A percentile compares a stretch with the other conserved stretches of the same genome.
These are phyloP conservation scores for Candida smagusa DNA, from an alignment of 1,139 yeast species.

Conservation along the genomic window DNA sequence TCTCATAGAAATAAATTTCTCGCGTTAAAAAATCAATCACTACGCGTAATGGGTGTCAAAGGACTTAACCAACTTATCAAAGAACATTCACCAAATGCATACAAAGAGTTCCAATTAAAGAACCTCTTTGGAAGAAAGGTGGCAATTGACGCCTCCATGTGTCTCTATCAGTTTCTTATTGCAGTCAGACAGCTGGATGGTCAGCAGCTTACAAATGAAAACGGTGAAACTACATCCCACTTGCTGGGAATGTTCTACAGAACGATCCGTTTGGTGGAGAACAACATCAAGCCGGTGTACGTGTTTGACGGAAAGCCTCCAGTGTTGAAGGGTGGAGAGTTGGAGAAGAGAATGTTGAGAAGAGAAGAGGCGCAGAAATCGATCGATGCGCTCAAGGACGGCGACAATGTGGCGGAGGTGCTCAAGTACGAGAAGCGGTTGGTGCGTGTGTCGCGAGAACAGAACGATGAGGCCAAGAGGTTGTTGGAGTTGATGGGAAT, in stretches of 20 bases:
- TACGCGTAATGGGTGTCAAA: constrained; percentile 65
- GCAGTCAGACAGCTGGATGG: constrained; percentile 98
- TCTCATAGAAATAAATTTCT: no score
- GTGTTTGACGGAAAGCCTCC: constrained; percentile 98
- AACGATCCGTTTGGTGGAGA: constrained; percentile 82
- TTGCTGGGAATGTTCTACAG: constrained; percentile 94
- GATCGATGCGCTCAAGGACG: constrained; percentile 70
- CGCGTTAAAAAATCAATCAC: background rate
- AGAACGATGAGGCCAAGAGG: constrained; percentile 88
- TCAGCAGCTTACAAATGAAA: constrained; percentile 81
- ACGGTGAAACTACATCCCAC: constrained; percentile 94
- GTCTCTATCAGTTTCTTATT: constrained; percentile 86
- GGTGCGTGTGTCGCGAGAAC: constrained; percentile 83
- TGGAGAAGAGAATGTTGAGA: constrained; percentile 76
- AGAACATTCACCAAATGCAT: constrained; percentile 86
- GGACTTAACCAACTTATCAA: constrained; percentile 77
- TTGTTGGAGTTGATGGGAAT: constrained; percentile 87
- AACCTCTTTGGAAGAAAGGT: constrained; percentile 89
- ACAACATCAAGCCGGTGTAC: constrained; percentile 92
- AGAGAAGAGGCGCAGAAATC: constrained; percentile 81
- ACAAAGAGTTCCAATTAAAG: constrained; percentile 76
- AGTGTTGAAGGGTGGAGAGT: constrained; percentile 85
- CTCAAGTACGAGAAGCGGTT: constrained; percentile 80
- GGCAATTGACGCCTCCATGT: constrained; percentile 90
- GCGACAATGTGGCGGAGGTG: constrained; percentile 76